Evolutionary conservation across 495 filamentous ascomycete species (phyloP).

Genomic region (Viridothelium virens): DNA sequence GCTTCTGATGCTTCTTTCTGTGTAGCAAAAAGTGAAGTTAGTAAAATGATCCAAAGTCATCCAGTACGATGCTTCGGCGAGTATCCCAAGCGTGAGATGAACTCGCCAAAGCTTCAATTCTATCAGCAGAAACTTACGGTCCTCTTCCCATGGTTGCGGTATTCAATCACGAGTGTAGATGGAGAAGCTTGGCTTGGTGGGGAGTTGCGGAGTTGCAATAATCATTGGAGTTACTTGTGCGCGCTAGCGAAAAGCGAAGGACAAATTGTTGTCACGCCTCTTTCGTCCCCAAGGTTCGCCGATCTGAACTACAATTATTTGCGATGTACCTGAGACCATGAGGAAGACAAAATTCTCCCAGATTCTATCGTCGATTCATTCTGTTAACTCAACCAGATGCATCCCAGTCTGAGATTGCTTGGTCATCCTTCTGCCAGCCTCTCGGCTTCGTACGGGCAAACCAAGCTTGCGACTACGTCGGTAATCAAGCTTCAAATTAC

Average conservation of each 20-base stretch:
- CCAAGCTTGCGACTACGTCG: neutral
- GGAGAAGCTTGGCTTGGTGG: neutral
- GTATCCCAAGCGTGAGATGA: too few relatives aligned
- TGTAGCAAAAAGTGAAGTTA: constrained; percentile 17
- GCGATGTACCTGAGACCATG: neutral
- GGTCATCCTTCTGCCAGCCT: neutral
- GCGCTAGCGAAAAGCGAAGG: neutral
- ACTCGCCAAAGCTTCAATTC: too few relatives aligned
- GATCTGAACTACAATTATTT: neutral
- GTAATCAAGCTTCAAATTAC: neutral
- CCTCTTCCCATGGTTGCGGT: constrained; percentile 54
- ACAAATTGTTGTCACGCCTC: neutral
- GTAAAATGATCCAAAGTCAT: neutral
- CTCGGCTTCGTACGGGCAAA: neutral
- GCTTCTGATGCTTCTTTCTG: constrained; percentile 99
- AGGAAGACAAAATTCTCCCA: too few relatives aligned
- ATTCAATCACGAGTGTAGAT: neutral
- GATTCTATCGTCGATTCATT: neutral
- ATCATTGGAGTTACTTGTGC: neutral
- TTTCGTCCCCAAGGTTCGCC: neutral
- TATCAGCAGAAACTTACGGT: constrained; percentile 47
- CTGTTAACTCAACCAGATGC: neutral
- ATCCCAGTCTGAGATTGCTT: neutral
- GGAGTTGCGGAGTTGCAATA: neutral
- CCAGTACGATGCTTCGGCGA: neutral